These are phyloP conservation scores for Flaveria linearis DNA, from an alignment of 129 eudicot genomes.

Conservation along the genomic window DNA sequence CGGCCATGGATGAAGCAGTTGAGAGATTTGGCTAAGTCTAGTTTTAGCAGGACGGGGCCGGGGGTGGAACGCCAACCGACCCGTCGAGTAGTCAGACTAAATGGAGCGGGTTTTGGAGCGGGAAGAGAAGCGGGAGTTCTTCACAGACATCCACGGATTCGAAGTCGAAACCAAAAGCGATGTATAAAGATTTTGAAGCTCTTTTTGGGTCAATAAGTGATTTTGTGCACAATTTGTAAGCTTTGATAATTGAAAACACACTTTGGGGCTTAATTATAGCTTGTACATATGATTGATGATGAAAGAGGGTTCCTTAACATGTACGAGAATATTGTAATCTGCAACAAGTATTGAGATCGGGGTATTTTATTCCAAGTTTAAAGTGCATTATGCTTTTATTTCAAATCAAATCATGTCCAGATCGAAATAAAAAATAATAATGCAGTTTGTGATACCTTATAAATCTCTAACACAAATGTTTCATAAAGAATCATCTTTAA, in stretches of 20 bases:
- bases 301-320: constrained; percentile 13
- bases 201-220: constrained; percentile 66
- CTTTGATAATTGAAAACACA: neutral
- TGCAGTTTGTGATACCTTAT: too few relatives aligned
- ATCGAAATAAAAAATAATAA: too few relatives aligned
- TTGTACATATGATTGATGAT: constrained; percentile 35
- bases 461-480: too few relatives aligned
- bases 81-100: constrained; percentile 63
- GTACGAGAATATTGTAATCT: neutral
- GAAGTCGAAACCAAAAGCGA: constrained; percentile 57
- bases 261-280: constrained; percentile 20
- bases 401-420: too few relatives aligned
- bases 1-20: constrained; percentile 79
- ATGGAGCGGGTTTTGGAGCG: constrained; percentile 75
- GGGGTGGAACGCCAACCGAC: constrained; percentile 37
- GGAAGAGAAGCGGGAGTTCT: constrained; percentile 66
- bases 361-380: neutral
- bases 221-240: constrained; percentile 16
- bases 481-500: too few relatives aligned
- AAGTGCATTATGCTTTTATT: neutral
- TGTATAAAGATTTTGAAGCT: constrained; percentile 90
- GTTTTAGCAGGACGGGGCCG: constrained; percentile 54
- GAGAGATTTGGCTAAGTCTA: constrained; percentile 74
- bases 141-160: constrained; percentile 58
- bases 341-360: neutral